Conservation (phyloP, 768 basidiomycete species). For the Cyathus striatus region DNA sequence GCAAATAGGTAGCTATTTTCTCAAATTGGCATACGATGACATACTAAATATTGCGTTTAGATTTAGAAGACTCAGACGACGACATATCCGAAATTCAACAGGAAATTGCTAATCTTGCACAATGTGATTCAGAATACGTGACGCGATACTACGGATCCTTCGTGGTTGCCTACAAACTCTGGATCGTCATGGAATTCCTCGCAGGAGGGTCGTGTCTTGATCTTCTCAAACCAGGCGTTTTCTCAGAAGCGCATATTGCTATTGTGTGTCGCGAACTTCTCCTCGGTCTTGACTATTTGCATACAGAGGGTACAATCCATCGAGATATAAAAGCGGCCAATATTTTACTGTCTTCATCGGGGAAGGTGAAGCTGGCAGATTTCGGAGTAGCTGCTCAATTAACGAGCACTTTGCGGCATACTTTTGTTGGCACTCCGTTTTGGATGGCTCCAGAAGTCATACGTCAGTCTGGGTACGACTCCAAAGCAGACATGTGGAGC, state of each 20-base stretch:
- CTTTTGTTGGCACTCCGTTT: conserved; percentile 95
- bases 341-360: conserved; percentile 82
- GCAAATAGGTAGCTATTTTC: conserved; percentile 76
- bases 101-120: conserved; percentile 94
- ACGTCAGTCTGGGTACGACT: conserved; percentile 92
- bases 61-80: conserved; percentile 97
- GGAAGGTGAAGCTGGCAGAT: conserved; percentile 96
- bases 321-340: conserved; percentile 99
- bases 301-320: conserved; percentile 93
- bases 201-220: conserved; percentile 98
- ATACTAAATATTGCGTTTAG: conserved; percentile 29
- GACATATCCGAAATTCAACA: conserved; percentile 99
- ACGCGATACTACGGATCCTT: conserved; percentile 97
- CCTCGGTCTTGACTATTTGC: conserved; percentile 92
- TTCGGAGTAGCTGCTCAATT: conserved; percentile 98
- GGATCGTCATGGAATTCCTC: conserved; percentile 99
- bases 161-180: conserved; percentile 93
- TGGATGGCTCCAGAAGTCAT: conserved; percentile 99
- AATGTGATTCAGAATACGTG: conserved; percentile 95
- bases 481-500: conserved; percentile 97
- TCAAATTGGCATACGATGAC: background rate
- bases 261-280: conserved; percentile 92
- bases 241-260: conserved; percentile 92
- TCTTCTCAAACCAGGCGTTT: conserved; percentile 85
- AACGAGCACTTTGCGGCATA: conserved; percentile 89